Evolutionary conservation across 371 early-diverging fungal genomes (phyloP), one percentile per base, ranked within the genome.

Genomic region (Zychaea mexicana): DNA sequence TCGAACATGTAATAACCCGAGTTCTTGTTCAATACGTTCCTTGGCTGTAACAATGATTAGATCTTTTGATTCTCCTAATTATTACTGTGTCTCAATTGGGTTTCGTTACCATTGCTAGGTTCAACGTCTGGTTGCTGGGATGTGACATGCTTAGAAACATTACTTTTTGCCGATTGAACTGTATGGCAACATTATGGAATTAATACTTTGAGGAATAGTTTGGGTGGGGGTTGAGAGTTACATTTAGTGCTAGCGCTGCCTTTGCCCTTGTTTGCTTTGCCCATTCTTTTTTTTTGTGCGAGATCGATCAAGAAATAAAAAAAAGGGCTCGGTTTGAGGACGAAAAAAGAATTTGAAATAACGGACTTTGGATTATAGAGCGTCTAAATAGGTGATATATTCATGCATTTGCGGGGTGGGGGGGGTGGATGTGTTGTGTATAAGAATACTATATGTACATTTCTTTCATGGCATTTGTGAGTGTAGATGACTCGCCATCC

Each of bases 361-460:
- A 8, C 33, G 5, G 33, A 33, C 8, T 33, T n/a, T n/a, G n/a
- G n/a, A n/a, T n/a, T n/a, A n/a, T n/a, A n/a, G n/a, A n/a, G n/a
- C n/a, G n/a, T n/a, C n/a, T n/a, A n/a, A n/a, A n/a, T n/a, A n/a
- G n/a, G n/a, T n/a, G n/a, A n/a, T n/a, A n/a, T n/a, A n/a, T n/a
- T n/a, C n/a, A n/a, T n/a, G n/a, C n/a, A n/a, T n/a, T n/a, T n/a
- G n/a, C n/a, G n/a, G n/a, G n/a, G n/a, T n/a, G n/a, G n/a, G n/a
- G n/a, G n/a, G n/a, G n/a, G n/a, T n/a, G n/a, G n/a, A n/a, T n/a
- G n/a, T n/a, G n/a, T n/a, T n/a, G n/a, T n/a, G n/a, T n/a, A n/a
- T n/a, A n/a, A n/a, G n/a, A n/a, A n/a, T 38, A n/a, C 39, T 71
- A 75, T 56, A 75, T 69, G 39, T 64, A 58, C 67, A 75, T 53